Conservation (phyloP, 805 yeast genomes). For the Peterozyma xylosa region DNA sequence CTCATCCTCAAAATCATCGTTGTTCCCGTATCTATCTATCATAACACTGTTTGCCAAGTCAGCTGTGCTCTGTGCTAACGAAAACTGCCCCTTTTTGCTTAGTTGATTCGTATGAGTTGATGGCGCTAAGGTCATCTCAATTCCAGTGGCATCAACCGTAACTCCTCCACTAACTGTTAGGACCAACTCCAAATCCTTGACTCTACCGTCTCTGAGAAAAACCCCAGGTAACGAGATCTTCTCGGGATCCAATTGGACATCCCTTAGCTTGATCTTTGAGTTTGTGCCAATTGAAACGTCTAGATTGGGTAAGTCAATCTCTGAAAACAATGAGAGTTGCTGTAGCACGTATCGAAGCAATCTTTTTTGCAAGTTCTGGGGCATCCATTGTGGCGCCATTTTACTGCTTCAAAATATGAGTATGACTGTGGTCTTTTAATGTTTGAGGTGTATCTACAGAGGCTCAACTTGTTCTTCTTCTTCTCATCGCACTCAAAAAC, state of each 20-base stretch:
- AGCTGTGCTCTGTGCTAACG: slow-evolving; percentile 65
- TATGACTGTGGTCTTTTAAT: too few relatives aligned
- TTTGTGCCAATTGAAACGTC: slow-evolving; percentile 70
- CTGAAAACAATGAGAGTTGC: slow-evolving; percentile 75
- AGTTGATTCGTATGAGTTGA: slow-evolving; percentile 12
- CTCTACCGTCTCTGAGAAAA: slow-evolving; percentile 51
- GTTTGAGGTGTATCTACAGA: too few relatives aligned
- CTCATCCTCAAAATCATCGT: slow-evolving; percentile 23
- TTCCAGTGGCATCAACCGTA: slow-evolving; percentile 46
- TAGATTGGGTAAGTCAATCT: slow-evolving; percentile 71
- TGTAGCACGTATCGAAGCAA: slow-evolving; percentile 72
- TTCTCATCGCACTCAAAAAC: too few relatives aligned
- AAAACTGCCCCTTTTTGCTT: slow-evolving; percentile 23
- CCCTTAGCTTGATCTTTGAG: slow-evolving; percentile 39
- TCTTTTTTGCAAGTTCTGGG: slow-evolving; percentile 79
- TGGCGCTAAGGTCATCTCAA: slow-evolving; percentile 41
- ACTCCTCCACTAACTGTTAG: slow-evolving; percentile 71
- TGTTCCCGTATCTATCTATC: slow-evolving; percentile 16
- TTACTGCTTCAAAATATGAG: neutral
- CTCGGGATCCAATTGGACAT: slow-evolving; percentile 67
- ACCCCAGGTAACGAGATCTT: slow-evolving; percentile 61
- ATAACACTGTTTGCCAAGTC: slow-evolving; percentile 60
- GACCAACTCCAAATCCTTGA: slow-evolving; percentile 45
- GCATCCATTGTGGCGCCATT: slow-evolving; percentile 55
- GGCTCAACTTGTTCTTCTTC: too few relatives aligned